These are phyloP conservation scores for Potentilla sterilis DNA, from an alignment of 306 rosid genomes.

Conservation along the genomic window DNA sequence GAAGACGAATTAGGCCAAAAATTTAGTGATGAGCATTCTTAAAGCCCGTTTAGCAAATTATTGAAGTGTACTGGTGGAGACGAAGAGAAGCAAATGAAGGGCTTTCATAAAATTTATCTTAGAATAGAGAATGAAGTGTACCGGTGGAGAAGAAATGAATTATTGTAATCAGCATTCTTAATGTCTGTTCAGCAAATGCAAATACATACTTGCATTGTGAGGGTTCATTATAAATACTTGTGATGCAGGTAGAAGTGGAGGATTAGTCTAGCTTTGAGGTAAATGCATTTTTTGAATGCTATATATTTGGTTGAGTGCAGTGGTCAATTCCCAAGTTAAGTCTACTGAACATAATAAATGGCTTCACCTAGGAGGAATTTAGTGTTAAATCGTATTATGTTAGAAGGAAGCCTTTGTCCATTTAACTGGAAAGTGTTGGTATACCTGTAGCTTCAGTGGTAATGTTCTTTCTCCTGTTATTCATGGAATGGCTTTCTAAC, in stretches of 20 bases:
- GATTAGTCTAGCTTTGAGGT: not conserved
- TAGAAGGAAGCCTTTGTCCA: not conserved
- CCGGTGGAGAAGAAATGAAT: not conserved
- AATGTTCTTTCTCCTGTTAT: not conserved
- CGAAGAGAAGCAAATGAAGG: not conserved
- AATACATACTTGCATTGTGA: not conserved
- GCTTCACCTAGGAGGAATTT: not conserved
- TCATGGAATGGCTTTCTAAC: not conserved
- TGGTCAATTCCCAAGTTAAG: not conserved
- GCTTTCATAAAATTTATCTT: no score
- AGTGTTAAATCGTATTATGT: not conserved
- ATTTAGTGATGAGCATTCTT: no score
- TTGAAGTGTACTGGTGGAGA: no score
- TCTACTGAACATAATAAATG: not conserved
- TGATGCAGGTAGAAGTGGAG: not conserved
- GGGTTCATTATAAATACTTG: not conserved
- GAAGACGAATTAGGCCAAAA: no score
- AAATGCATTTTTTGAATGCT: not conserved
- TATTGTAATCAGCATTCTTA: not conserved
- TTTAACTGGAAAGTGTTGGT: not conserved
- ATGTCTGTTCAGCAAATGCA: not conserved
- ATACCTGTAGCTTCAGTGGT: not conserved
- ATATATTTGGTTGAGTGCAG: not conserved
- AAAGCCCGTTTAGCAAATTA: no score
- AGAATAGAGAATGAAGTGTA: not conserved